These are phyloP conservation scores for Byssochlamys sp. DNA, from an alignment of 2,329 filamentous ascomycete genomes.

Conservation along the genomic window DNA sequence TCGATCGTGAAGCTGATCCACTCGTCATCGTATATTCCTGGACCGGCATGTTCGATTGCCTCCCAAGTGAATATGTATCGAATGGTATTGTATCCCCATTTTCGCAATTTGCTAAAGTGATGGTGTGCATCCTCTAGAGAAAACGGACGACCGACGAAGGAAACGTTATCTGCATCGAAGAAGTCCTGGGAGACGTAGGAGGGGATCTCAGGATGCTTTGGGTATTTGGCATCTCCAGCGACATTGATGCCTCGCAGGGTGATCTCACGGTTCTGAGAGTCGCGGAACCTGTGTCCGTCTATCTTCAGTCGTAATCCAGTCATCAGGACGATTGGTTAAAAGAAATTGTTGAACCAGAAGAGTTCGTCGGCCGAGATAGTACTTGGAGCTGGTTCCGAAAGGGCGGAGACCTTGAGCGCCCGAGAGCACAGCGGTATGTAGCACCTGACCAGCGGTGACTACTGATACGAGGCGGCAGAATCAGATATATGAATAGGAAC, in stretches of 20 bases:
- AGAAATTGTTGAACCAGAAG: not conserved
- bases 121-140: slow-evolving; percentile 68
- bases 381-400: not conserved
- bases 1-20: slow-evolving; percentile 88
- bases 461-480: not conserved
- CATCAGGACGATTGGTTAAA: slow-evolving; percentile 42
- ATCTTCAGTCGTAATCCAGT: slow-evolving; percentile 67
- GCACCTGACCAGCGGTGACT: not conserved
- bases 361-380: not conserved
- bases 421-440: not conserved
- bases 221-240: slow-evolving; percentile 81
- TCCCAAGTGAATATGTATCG: slow-evolving; percentile 98
- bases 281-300: slow-evolving; percentile 75
- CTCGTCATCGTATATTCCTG: slow-evolving; percentile 83
- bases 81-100: slow-evolving; percentile 91
- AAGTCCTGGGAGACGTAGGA: slow-evolving; percentile 71
- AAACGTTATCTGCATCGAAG: slow-evolving; percentile 85
- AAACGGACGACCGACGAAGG: slow-evolving; percentile 80
- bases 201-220: slow-evolving; percentile 67
- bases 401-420: not conserved
- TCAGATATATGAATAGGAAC: not conserved
- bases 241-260: slow-evolving; percentile 89
- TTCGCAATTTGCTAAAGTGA: slow-evolving; percentile 76
- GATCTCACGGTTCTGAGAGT: slow-evolving; percentile 71
- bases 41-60: slow-evolving; percentile 86